Evolutionary conservation across 2,329 filamentous ascomycete species (phyloP).

Genomic region (Verticillium longisporum): DNA sequence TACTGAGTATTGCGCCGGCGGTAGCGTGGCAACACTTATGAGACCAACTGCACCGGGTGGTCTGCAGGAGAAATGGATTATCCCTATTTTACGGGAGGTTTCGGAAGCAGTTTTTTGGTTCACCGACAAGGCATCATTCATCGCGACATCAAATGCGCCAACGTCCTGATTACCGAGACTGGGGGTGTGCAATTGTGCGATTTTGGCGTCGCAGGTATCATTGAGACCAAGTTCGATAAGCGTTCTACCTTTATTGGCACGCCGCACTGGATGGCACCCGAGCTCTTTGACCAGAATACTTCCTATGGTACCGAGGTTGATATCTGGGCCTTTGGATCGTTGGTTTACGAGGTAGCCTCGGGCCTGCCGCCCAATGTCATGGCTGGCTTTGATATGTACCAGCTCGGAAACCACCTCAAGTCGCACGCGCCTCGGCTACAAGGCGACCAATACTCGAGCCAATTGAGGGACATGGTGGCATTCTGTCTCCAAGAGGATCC

Average conservation of each 20-base stretch:
- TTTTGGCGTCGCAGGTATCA: constrained; percentile 74
- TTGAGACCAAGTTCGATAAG: constrained; percentile 71
- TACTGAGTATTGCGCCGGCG: constrained; percentile 79
- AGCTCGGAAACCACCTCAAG: constrained; percentile 49
- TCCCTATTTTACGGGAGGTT: constrained; percentile 60
- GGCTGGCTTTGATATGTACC: constrained; percentile 39
- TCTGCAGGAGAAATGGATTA: constrained; percentile 64
- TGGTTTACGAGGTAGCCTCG: constrained; percentile 74
- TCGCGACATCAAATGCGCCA: constrained; percentile 69
- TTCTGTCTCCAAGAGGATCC: constrained; percentile 68
- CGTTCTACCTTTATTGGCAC: constrained; percentile 77
- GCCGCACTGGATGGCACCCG: constrained; percentile 81
- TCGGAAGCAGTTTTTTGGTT: constrained; percentile 60
- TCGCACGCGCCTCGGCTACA: constrained; percentile 61
- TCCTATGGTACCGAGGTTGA: constrained; percentile 69
- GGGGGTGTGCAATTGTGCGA: constrained; percentile 77
- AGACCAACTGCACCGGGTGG: constrained; percentile 59
- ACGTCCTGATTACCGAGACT: constrained; percentile 71
- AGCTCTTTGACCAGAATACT: constrained; percentile 59
- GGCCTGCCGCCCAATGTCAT: constrained; percentile 65
- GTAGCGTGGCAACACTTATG: constrained; percentile 70
- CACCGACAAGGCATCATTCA: constrained; percentile 64
- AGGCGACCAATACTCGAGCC: constrained; percentile 62
- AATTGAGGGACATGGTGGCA: constrained; percentile 62
- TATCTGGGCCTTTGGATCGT: constrained; percentile 80